Conservation (phyloP, 2,329 filamentous ascomycete species). For the Colletotrichum nymphaeae region DNA sequence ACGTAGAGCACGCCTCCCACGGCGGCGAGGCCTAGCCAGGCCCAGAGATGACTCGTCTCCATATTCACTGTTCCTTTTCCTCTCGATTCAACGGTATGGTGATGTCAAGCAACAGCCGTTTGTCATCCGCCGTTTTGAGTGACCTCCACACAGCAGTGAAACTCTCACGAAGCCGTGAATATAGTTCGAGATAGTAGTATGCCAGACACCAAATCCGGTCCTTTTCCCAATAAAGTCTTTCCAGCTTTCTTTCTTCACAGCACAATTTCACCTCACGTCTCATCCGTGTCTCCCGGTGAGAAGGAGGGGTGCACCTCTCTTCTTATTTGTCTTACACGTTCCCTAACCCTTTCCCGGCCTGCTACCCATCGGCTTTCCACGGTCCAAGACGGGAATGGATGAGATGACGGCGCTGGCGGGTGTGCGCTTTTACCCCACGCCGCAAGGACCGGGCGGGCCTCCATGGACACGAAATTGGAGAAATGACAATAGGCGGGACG, state of each 20-base stretch:
- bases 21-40: conserved; percentile 53
- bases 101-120: not conserved
- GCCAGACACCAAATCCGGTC: too few species aligned
- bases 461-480: not conserved
- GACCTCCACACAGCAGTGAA: not conserved
- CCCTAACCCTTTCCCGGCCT: not conserved
- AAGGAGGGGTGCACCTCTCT: not conserved
- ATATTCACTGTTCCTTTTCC: not conserved
- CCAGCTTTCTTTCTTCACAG: not conserved
- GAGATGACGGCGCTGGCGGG: not conserved
- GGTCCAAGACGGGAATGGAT: conserved; percentile 14
- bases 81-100: not conserved
- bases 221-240: not conserved
- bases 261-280: not conserved
- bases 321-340: not conserved
- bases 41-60: conserved; percentile 48
- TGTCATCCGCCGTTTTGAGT: not conserved
- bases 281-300: not conserved
- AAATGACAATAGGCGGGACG: too few species aligned
- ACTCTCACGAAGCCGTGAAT: not conserved
- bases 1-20: conserved; percentile 54
- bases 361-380: conserved; percentile 22
- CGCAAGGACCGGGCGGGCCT: not conserved
- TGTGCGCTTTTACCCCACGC: not conserved
- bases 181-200: not conserved